A percentile compares a stretch with the other conserved stretches of the same genome.
Conservation (phyloP, 495 filamentous ascomycete species). For the Penicilliopsis zonata region DNA sequence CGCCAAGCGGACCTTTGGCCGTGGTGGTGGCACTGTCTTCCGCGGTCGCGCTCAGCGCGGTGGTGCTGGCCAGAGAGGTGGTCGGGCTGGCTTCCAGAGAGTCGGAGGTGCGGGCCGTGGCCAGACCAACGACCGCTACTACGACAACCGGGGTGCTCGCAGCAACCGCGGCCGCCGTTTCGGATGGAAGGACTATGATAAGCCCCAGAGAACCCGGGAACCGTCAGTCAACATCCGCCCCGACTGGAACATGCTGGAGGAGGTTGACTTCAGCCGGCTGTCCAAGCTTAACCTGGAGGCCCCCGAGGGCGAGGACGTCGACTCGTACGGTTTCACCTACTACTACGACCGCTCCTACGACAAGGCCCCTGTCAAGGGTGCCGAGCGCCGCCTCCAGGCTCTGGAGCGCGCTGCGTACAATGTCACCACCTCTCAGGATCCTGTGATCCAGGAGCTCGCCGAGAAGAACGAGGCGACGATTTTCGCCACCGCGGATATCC, state of each 20-base stretch:
- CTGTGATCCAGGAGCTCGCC: conserved; percentile 90
- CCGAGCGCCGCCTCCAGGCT: conserved; percentile 73
- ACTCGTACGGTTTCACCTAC: conserved; percentile 91
- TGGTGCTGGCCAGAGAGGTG: conserved; percentile 34
- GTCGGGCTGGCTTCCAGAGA: conserved; percentile 53
- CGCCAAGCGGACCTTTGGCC: conserved; percentile 73
- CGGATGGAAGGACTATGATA: conserved; percentile 98
- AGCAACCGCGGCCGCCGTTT: conserved; percentile 65
- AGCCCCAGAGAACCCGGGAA: conserved; percentile 92
- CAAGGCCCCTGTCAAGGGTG: conserved; percentile 76
- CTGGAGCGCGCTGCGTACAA: conserved; percentile 95
- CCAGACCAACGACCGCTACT: conserved; percentile 47
- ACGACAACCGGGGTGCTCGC: conserved; percentile 47
- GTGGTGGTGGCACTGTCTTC: conserved; percentile 77
- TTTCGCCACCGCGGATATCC: conserved; percentile 91
- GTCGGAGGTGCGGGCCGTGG: conserved; percentile 53
- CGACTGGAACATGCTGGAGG: conserved; percentile 91
- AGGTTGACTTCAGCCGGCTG: conserved; percentile 95
- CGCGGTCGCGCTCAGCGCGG: conserved; percentile 67
- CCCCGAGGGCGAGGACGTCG: conserved; percentile 88
- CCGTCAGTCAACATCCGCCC: conserved; percentile 87
- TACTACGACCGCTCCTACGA: conserved; percentile 95
- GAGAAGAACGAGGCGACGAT: conserved; percentile 96
- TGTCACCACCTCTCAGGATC: conserved; percentile 89
- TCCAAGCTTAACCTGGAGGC: conserved; percentile 90